Evolutionary conservation across 2,329 filamentous ascomycete species (phyloP).

Genomic region (Pseudogymnoascus sp.): DNA sequence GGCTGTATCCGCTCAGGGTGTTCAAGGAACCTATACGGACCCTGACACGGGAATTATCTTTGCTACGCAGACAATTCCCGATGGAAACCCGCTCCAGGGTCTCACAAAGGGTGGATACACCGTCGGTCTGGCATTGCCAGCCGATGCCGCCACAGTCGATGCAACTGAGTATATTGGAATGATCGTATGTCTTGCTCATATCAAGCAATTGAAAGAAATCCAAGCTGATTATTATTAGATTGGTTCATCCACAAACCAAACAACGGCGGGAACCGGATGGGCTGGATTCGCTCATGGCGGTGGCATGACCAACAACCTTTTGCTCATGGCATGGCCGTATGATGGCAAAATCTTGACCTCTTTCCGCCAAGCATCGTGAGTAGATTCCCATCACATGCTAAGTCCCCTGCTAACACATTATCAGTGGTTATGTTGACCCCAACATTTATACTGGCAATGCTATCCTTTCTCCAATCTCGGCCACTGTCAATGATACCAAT

Average conservation of each 20-base stretch:
- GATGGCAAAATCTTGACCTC: conserved; percentile 44
- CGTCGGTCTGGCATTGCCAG: conserved; percentile 48
- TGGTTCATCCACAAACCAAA: conserved; percentile 37
- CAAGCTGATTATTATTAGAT: conserved; percentile 10
- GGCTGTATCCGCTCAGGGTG: neutral
- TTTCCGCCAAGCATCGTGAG: conserved; percentile 44
- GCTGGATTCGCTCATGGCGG: conserved; percentile 49
- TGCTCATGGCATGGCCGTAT: conserved; percentile 51
- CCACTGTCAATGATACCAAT: neutral
- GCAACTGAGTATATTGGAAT: conserved; percentile 52
- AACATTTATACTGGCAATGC: conserved; percentile 46
- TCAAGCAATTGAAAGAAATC: neutral
- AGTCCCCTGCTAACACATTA: neutral
- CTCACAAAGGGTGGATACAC: conserved; percentile 38
- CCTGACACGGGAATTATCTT: conserved; percentile 45
- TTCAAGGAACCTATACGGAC: conserved; percentile 33
- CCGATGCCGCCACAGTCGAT: conserved; percentile 38
- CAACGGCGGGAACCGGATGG: conserved; percentile 40
- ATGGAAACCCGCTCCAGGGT: conserved; percentile 17
- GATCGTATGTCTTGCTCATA: conserved; percentile 34
- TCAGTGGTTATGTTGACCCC: conserved; percentile 49
- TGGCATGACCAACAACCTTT: conserved; percentile 49
- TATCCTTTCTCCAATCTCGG: conserved; percentile 2
- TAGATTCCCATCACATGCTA: neutral
- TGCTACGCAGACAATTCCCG: conserved; percentile 39